phyloP scores from a whole-genome alignment of 2,329 filamentous ascomycete species.

The Pseudopithomyces chartarum region DNA sequence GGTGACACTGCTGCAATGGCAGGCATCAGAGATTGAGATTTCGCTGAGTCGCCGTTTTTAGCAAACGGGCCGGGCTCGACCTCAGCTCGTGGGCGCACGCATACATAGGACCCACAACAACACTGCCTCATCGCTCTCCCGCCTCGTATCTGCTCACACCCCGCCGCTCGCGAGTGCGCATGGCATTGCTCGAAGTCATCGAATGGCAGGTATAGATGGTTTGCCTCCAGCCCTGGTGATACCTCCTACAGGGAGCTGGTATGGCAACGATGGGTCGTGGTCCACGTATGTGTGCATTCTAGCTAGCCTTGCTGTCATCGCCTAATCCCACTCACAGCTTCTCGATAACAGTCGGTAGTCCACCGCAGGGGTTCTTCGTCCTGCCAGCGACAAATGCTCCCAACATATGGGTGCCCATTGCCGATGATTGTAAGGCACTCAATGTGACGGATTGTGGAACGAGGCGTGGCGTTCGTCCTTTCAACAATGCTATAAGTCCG shows the following conservation, averaged over 20 bases:
- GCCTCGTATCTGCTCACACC: neutral
- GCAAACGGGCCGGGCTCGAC: neutral
- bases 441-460: slow-evolving; percentile 12
- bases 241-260: slow-evolving; percentile 16
- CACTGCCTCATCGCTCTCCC: neutral
- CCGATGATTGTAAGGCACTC: slow-evolving; percentile 14
- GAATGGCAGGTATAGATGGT: neutral
- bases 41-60: neutral
- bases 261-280: slow-evolving; percentile 27
- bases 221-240: slow-evolving; percentile 11
- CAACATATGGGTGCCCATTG: slow-evolving; percentile 20
- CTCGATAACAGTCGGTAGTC: slow-evolving; percentile 30
- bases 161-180: neutral
- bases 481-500: slow-evolving; percentile 6
- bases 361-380: slow-evolving; percentile 30
- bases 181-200: neutral
- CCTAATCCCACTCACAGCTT: slow-evolving; percentile 15
- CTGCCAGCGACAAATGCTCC: slow-evolving; percentile 24
- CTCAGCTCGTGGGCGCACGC: neutral
- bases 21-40: neutral
- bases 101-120: neutral
- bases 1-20: neutral
- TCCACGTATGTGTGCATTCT: slow-evolving; percentile 15
- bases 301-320: neutral
- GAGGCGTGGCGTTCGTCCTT: slow-evolving; percentile 13